Evolutionary conservation across 495 filamentous ascomycete species (phyloP).

Genomic region (Lepraria neglecta): DNA sequence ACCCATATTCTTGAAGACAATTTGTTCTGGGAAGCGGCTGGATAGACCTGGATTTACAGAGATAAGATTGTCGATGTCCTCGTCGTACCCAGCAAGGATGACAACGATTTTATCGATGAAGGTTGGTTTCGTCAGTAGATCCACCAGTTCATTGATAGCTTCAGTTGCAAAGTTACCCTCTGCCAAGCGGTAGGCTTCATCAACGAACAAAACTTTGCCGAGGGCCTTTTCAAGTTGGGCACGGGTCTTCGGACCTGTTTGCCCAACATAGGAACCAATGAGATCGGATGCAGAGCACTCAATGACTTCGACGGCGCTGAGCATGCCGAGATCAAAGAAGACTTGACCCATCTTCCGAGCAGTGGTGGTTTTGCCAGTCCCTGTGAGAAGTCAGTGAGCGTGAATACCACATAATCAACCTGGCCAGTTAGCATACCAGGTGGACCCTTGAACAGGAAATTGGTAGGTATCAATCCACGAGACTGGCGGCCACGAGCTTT

Average conservation of each 20-base stretch:
- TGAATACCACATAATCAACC: neutral
- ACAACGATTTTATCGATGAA: too few relatives aligned
- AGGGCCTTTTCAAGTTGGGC: slow-evolving; percentile 38
- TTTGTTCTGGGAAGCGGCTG: too few relatives aligned
- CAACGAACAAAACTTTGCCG: slow-evolving; percentile 41
- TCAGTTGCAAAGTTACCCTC: too few relatives aligned
- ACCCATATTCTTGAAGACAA: too few relatives aligned
- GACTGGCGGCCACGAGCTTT: slow-evolving; percentile 52
- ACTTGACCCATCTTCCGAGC: slow-evolving; percentile 66
- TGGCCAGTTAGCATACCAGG: slow-evolving; percentile 42
- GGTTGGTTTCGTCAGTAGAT: too few relatives aligned
- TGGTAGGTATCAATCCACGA: slow-evolving; percentile 50
- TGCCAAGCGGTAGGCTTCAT: too few relatives aligned
- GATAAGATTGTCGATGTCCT: too few relatives aligned
- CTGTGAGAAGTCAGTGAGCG: slow-evolving; percentile 33
- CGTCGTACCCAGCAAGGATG: too few relatives aligned
- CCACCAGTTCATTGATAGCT: too few relatives aligned
- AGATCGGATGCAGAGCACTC: slow-evolving; percentile 58
- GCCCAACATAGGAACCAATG: slow-evolving; percentile 50
- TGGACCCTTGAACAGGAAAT: slow-evolving; percentile 59
- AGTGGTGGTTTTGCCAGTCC: slow-evolving; percentile 70
- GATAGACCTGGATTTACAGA: too few relatives aligned
- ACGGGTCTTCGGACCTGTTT: slow-evolving; percentile 44
- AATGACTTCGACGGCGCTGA: slow-evolving; percentile 48
- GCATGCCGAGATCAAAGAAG: slow-evolving; percentile 64